Percentiles rank a stretch among this genome's conserved stretches.
Conservation (phyloP, 2,329 filamentous ascomycete species). For the Lasiodiplodia gonubiensis region DNA sequence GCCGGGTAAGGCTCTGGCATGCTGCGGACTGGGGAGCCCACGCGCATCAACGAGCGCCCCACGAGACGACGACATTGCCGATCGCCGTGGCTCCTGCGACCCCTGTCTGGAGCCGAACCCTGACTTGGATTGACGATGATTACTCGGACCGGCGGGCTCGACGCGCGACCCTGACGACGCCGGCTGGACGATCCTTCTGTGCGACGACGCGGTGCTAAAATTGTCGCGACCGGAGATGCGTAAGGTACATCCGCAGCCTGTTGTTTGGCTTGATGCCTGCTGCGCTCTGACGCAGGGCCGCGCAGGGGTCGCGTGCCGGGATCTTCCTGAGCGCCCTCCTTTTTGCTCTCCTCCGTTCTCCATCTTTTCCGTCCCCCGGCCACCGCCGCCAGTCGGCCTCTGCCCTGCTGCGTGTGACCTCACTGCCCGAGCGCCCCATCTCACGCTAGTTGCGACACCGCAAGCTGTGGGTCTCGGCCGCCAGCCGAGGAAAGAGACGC, state of each 20-base stretch:
- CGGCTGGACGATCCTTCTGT: slow-evolving; percentile 2
- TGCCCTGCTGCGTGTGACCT: slow-evolving; percentile 11
- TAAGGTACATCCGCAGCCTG: slow-evolving; percentile 17
- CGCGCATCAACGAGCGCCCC: slow-evolving; percentile 14
- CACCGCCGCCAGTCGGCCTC: neutral
- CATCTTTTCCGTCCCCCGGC: neutral
- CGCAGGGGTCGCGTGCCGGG: slow-evolving; percentile 5
- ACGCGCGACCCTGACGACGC: slow-evolving; percentile 7
- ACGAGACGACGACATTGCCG: slow-evolving; percentile 24
- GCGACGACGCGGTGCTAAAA: slow-evolving; percentile 1
- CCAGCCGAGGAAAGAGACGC: neutral
- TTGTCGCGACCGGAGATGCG: neutral
- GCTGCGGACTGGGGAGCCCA: neutral
- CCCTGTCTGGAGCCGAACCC: slow-evolving; percentile 13
- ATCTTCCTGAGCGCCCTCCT: slow-evolving; percentile 4
- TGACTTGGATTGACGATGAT: slow-evolving; percentile 9
- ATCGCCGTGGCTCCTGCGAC: neutral
- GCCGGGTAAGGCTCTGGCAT: slow-evolving; percentile 6
- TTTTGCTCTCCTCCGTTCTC: neutral
- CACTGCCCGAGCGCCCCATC: slow-evolving; percentile 8
- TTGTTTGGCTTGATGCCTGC: slow-evolving; percentile 18
- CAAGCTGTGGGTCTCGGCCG: slow-evolving; percentile 12
- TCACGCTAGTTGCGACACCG: slow-evolving; percentile 8
- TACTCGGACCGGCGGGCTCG: slow-evolving; percentile 1
- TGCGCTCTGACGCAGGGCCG: slow-evolving; percentile 24